Conservation (phyloP, 1,284 basidiomycete species). For the Pholiota adiposa region DNA sequence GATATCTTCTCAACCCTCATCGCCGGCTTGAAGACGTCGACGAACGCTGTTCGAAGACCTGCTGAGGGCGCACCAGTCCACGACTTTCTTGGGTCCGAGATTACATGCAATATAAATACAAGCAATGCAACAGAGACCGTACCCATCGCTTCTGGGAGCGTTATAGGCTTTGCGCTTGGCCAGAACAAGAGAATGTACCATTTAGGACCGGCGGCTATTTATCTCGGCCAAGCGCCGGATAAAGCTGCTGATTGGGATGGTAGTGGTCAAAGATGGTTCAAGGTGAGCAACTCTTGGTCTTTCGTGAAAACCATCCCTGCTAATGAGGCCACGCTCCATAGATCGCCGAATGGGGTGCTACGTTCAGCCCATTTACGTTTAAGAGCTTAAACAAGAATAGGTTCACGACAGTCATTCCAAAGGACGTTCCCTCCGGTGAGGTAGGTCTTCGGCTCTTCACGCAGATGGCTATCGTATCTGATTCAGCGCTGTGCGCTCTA, state of each 20-base stretch:
- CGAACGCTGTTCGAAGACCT: constrained; percentile 39
- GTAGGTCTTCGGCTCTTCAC: neutral
- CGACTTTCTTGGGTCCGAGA: constrained; percentile 35
- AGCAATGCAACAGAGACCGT: constrained; percentile 39
- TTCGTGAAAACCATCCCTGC: too few species aligned
- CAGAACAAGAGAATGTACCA: constrained; percentile 38
- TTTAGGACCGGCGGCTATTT: neutral
- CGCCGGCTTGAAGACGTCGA: constrained; percentile 36
- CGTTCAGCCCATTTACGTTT: neutral
- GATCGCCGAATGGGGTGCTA: neutral
- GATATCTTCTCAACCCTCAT: constrained; percentile 45
- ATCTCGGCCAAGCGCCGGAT: constrained; percentile 36
- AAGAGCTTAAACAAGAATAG: constrained; percentile 18
- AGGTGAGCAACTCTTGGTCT: constrained; percentile 19
- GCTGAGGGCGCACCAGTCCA: constrained; percentile 45
- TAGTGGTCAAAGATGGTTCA: constrained; percentile 45
- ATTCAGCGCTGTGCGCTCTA: neutral
- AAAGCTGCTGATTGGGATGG: constrained; percentile 38
- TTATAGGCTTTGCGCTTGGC: constrained; percentile 44
- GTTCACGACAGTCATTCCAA: constrained; percentile 31
- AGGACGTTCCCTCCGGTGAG: constrained; percentile 31
- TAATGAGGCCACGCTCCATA: too few species aligned
- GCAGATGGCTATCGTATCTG: neutral
- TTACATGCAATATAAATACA: constrained; percentile 43
- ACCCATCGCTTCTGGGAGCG: constrained; percentile 40